Conservation (phyloP, 208 protist species). For the Leishmania tarentolae region DNA sequence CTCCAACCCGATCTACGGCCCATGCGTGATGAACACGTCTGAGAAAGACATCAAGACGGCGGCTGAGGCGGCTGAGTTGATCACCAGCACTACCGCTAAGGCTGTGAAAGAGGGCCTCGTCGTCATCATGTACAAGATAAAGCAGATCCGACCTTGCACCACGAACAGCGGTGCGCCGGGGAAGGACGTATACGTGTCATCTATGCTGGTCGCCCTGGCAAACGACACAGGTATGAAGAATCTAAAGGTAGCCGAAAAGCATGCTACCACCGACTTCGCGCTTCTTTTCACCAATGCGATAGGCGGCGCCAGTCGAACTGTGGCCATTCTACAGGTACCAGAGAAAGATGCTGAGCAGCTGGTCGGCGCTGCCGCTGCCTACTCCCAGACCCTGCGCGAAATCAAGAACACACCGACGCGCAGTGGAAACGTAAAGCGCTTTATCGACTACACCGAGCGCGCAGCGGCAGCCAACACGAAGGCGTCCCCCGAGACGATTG, state of each 20-base stretch:
- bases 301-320: slow-evolving; percentile 57
- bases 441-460: slow-evolving; percentile 70
- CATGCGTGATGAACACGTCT: slow-evolving; percentile 51
- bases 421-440: slow-evolving; percentile 82
- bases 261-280: slow-evolving; percentile 22
- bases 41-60: slow-evolving; percentile 35
- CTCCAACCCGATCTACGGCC: slow-evolving; percentile 58
- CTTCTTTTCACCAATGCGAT: slow-evolving; percentile 59
- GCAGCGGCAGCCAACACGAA: slow-evolving; percentile 40
- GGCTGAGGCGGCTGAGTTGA: slow-evolving; percentile 33
- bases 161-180: background rate
- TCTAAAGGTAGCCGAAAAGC: slow-evolving; percentile 31
- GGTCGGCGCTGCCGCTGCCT: slow-evolving; percentile 22
- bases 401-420: slow-evolving; percentile 70
- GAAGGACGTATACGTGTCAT: slow-evolving; percentile 49
- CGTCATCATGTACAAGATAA: slow-evolving; percentile 42
- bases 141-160: slow-evolving; percentile 37
- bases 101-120: slow-evolving; percentile 30
- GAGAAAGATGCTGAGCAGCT: slow-evolving; percentile 18
- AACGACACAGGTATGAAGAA: slow-evolving; percentile 34
- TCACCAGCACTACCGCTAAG: slow-evolving; percentile 31
- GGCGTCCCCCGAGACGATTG: slow-evolving; percentile 30
- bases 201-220: slow-evolving; percentile 41
- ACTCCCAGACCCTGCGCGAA: slow-evolving; percentile 34
- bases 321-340: slow-evolving; percentile 43